phyloP scores from a whole-genome alignment of 208 protist genomes.

The Trypanosoma scelopori region DNA sequence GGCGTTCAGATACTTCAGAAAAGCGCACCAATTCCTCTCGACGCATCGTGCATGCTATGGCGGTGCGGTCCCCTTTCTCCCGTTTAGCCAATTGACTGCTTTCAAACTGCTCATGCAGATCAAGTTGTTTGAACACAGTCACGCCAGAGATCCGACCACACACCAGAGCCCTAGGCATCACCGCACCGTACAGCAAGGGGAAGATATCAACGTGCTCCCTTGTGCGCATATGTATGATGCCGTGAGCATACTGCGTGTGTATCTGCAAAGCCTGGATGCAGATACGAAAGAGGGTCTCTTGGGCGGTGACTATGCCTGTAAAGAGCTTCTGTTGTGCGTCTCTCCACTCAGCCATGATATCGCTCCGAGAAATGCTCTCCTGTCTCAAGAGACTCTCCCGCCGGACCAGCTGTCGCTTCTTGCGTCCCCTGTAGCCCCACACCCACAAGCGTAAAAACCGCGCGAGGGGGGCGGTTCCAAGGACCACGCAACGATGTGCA shows the following conservation, averaged over 20 bases:
- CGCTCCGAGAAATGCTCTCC: conserved; percentile 34
- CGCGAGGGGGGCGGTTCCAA: conserved; percentile 35
- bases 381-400: conserved; percentile 13
- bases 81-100: background rate
- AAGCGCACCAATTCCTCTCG: conserved; percentile 13
- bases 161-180: conserved; percentile 42
- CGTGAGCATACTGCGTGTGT: conserved; percentile 33
- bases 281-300: conserved; percentile 44
- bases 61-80: conserved; percentile 9
- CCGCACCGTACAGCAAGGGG: conserved; percentile 44
- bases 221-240: conserved; percentile 34
- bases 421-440: conserved; percentile 26
- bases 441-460: conserved; percentile 45
- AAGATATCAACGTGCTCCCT: conserved; percentile 47
- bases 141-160: conserved; percentile 41
- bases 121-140: conserved; percentile 48
- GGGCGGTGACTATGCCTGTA: conserved; percentile 8
- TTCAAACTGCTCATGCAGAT: conserved; percentile 25
- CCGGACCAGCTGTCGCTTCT: conserved; percentile 15
- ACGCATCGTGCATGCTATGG: conserved; percentile 8
- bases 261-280: conserved; percentile 38
- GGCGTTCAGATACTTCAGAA: conserved; percentile 17
- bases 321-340: conserved; percentile 25
- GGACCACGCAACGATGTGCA: conserved; percentile 28
- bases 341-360: conserved; percentile 26